phyloP scores from a whole-genome alignment of 2,329 filamentous ascomycete species.

The Hortaea sp. region DNA sequence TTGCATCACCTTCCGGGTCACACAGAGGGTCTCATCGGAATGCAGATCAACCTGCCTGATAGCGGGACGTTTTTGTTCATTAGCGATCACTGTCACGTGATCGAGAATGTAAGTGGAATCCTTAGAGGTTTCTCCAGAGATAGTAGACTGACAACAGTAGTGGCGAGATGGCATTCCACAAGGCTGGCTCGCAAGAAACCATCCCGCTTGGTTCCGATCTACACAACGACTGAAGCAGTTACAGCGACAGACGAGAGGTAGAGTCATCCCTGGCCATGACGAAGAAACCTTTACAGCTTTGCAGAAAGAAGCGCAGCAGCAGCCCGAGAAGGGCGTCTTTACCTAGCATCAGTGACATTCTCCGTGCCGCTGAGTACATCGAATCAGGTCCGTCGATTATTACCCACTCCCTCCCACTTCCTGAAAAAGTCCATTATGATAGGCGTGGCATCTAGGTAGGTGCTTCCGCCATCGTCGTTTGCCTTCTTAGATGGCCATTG shows the following conservation, averaged over 20 bases:
- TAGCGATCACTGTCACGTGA: constrained; percentile 27
- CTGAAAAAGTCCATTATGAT: constrained; percentile 15
- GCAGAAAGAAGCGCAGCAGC: constrained; percentile 12
- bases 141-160: constrained; percentile 13
- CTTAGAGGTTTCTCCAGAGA: too few species aligned
- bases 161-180: constrained; percentile 27
- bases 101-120: constrained; percentile 27
- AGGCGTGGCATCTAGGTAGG: constrained; percentile 14
- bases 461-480: constrained; percentile 4
- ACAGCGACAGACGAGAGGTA: constrained; percentile 19
- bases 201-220: constrained; percentile 26
- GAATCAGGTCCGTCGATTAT: too few species aligned
- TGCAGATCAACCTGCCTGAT: constrained; percentile 27
- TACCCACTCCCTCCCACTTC: constrained; percentile 5
- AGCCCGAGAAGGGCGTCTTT: constrained; percentile 17
- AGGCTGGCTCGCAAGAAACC: constrained; percentile 27
- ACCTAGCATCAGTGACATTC: constrained; percentile 1
- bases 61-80: constrained; percentile 26
- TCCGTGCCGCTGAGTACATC: too few species aligned
- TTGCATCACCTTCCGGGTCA: constrained; percentile 29
- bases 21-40: constrained; percentile 26
- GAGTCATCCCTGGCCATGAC: constrained; percentile 28
- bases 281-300: constrained; percentile 22
- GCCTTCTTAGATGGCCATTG: neutral
- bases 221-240: constrained; percentile 25